These are phyloP conservation scores for Candida neerlandica DNA, from an alignment of 1,139 yeast genomes.

Conservation along the genomic window DNA sequence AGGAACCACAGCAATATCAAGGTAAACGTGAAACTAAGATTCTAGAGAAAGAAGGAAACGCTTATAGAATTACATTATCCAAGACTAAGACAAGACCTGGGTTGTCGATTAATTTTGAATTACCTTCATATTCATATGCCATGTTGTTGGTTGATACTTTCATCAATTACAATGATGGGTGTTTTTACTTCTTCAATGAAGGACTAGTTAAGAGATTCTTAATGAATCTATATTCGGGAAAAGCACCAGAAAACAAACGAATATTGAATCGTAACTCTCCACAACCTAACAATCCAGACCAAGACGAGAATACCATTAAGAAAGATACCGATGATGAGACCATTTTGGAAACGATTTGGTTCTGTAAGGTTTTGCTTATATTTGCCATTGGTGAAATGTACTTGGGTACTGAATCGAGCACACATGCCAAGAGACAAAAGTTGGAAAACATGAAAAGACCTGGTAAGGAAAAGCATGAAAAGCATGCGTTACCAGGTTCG, in stretches of 20 bases:
- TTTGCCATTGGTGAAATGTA: conserved; percentile 89
- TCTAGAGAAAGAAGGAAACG: conserved; percentile 72
- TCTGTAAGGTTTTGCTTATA: conserved; percentile 71
- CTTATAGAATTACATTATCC: conserved; percentile 67
- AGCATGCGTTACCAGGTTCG: conserved; percentile 67
- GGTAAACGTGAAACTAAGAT: conserved; percentile 45
- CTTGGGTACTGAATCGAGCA: conserved; percentile 63
- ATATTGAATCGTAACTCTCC: conserved; percentile 41
- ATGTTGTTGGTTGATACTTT: conserved; percentile 74
- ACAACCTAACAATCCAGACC: conserved; percentile 37
- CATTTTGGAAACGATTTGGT: conserved; percentile 76
- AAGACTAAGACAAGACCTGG: conserved; percentile 72
- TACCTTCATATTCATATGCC: conserved; percentile 80
- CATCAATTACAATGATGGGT: conserved; percentile 78
- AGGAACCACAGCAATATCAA: conserved; percentile 12
- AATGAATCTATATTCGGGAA: conserved; percentile 59
- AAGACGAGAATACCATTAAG: conserved; percentile 46
- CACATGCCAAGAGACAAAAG: conserved; percentile 36
- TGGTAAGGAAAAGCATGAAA: conserved; percentile 20
- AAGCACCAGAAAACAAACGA: conserved; percentile 40
- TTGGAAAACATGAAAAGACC: conserved; percentile 41
- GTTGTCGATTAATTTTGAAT: conserved; percentile 63
- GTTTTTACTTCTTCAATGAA: conserved; percentile 84
- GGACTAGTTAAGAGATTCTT: conserved; percentile 70
- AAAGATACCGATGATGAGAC: conserved; percentile 56